These are phyloP conservation scores for Strombidium stylifer DNA, from an alignment of 73 alveolate species.

Conservation along the genomic window DNA sequence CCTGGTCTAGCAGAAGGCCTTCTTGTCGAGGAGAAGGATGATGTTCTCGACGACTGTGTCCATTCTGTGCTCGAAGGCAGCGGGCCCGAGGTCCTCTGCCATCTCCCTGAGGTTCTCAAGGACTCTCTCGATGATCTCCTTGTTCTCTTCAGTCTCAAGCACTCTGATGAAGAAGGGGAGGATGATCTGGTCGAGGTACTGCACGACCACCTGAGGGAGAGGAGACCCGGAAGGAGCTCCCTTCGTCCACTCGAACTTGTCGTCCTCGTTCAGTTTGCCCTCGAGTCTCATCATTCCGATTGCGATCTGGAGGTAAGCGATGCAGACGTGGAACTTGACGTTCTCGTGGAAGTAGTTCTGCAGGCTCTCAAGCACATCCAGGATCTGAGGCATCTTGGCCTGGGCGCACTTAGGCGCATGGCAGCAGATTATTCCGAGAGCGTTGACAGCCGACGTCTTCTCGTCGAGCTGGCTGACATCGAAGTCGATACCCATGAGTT, in stretches of 20 bases:
- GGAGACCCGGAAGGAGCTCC: constrained; percentile 41
- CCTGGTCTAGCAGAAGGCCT: constrained; percentile 23
- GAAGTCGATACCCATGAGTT: constrained; percentile 55
- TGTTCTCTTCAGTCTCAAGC: constrained; percentile 46
- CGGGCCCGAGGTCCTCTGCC: constrained; percentile 59
- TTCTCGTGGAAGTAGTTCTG: constrained; percentile 54
- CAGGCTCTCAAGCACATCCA: constrained; percentile 18
- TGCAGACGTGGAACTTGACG: constrained; percentile 50
- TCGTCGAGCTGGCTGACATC: constrained; percentile 54
- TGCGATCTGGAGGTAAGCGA: constrained; percentile 44
- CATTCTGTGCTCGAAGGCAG: constrained; percentile 15
- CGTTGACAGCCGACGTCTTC: constrained; percentile 59
- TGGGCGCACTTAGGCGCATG: constrained; percentile 8
- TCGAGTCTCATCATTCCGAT: constrained; percentile 44
- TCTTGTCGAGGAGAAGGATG: constrained; percentile 30
- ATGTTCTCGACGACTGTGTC: constrained; percentile 32
- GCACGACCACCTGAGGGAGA: constrained; percentile 26
- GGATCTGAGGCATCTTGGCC: constrained; percentile 27
- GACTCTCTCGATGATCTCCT: constrained; percentile 59
- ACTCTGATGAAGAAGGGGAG: constrained; percentile 34
- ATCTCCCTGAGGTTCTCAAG: constrained; percentile 50
- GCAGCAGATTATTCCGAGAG: constrained; percentile 44
- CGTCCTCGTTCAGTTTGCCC: not conserved
- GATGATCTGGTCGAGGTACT: constrained; percentile 34
- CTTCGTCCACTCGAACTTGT: constrained; percentile 44